Evolutionary conservation across 2,329 filamentous ascomycete species (phyloP), one percentile per base, ranked within the genome.

Genomic region (Cladobotryum mycophilum): DNA sequence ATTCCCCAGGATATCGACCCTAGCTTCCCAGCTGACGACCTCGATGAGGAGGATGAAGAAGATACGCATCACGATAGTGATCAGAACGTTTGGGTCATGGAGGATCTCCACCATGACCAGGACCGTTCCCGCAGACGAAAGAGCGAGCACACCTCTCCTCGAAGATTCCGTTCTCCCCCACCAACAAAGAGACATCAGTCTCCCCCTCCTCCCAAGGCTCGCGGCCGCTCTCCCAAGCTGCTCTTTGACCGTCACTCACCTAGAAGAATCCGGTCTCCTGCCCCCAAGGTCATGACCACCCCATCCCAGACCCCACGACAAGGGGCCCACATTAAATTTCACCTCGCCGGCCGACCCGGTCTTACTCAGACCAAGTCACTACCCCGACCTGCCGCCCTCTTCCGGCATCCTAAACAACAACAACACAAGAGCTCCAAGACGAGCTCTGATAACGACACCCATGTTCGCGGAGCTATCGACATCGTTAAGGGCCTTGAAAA

Each of bases 1-100:
- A 89, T 92, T 30, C 92, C 93, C n/a, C 93, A 97, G 64, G 93
- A 97, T 60, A 95, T 96, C 53, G 93, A 99, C 63, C 93, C 93
- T 1, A 96, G 91, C 63, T 99, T 99, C 66, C 93, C 93, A 0
- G 91, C 90, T 1, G 96, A 91, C 0, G 93, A 97, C 59, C 88
- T 86, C 0, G 93, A 99, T 59, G 84, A 90, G 58, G 85, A 92
- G 25, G 88, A 88, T 43, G 87, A 89, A 36, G 83, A 88, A 38
- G 84, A 88, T 48, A 80, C 25, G 25, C 81, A 66, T 60, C 75
- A 83, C 48, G 82, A 84, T 17, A 89, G 84, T 59, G 86, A 89
- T 36, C 80, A 84, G 34, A 74, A 84, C 45, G 68, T 84, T 41
- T 85, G 86, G 79, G 72, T 89, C 59, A 81, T 89, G 63, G 86